Percentiles rank a stretch among this genome's conserved stretches.
Evolutionary conservation across 139 green algal species (phyloP).

Genomic region (Chlorella sp.): DNA sequence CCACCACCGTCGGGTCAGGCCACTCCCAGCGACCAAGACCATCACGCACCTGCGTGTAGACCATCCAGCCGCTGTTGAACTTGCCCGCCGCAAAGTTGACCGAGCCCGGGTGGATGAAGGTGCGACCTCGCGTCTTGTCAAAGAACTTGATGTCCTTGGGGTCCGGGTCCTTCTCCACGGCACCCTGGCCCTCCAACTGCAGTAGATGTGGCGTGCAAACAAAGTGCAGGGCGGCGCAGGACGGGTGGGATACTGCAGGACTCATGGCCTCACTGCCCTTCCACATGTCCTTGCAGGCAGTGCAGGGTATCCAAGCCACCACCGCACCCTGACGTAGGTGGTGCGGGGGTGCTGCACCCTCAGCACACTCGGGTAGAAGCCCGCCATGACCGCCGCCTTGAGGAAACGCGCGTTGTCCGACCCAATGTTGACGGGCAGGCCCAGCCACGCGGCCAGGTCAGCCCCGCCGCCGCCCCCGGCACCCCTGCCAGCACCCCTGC

Average conservation of each 20-base stretch:
- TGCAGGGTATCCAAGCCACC: no score
- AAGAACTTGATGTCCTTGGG: constrained; percentile 56
- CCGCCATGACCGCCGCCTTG: constrained; percentile 57
- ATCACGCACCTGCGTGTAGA: constrained; percentile 84
- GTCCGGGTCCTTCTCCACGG: constrained; percentile 21
- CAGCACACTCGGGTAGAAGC: constrained; percentile 92
- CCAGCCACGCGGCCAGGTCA: constrained; percentile 5
- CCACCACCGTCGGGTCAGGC: no score
- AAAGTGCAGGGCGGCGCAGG: no score
- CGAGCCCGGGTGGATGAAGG: constrained; percentile 89
- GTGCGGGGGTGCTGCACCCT: constrained; percentile 65
- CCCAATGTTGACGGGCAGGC: constrained; percentile 20
- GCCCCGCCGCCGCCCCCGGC: no score
- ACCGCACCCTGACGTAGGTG: constrained; percentile 32
- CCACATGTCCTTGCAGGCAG: no score
- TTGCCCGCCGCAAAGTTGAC: constrained; percentile 71
- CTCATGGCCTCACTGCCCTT: no score
- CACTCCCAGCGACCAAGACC: no score
- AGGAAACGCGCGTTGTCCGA: constrained; percentile 51
- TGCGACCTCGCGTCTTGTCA: constrained; percentile 58
- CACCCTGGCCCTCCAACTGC: constrained; percentile 19
- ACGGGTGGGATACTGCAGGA: no score
- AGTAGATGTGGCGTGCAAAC: no score
- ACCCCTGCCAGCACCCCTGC: neutral
- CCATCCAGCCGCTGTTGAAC: constrained; percentile 71